These are phyloP conservation scores for Salix exigua DNA, from an alignment of 345 rosid genomes.

Conservation along the genomic window DNA sequence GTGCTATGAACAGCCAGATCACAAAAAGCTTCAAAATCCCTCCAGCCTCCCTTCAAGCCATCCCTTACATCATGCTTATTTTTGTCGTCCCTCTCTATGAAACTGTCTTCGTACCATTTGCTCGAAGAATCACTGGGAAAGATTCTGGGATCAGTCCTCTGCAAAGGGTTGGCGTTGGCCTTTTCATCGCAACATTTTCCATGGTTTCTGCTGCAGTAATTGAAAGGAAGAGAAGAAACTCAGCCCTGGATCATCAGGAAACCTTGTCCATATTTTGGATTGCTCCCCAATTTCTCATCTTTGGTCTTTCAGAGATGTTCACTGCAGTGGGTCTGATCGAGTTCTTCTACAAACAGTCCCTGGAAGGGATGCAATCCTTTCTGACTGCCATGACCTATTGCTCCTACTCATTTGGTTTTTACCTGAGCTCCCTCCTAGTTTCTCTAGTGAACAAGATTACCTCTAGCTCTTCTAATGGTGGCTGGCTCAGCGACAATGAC, in stretches of 20 bases:
- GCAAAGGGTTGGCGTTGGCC: slow-evolving; percentile 44
- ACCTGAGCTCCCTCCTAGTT: slow-evolving; percentile 58
- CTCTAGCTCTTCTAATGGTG: slow-evolving; percentile 29
- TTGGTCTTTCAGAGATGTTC: slow-evolving; percentile 66
- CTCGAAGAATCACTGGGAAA: slow-evolving; percentile 10
- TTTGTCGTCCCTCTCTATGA: slow-evolving; percentile 23
- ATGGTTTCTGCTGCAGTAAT: slow-evolving; percentile 62
- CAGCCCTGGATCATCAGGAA: slow-evolving; percentile 17
- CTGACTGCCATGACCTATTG: slow-evolving; percentile 63
- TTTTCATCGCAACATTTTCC: slow-evolving; percentile 52
- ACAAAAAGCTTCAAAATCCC: slow-evolving; percentile 17
- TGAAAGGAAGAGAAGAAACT: slow-evolving; percentile 43
- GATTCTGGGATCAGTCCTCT: slow-evolving; percentile 17
- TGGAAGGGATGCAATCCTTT: slow-evolving; percentile 59
- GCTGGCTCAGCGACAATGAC: slow-evolving; percentile 62
- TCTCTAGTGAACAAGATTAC: slow-evolving; percentile 52
- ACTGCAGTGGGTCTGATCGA: slow-evolving; percentile 65
- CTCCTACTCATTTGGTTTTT: slow-evolving; percentile 65
- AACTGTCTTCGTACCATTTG: slow-evolving; percentile 10
- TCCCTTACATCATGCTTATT: slow-evolving; percentile 15
- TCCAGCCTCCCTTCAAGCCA: slow-evolving; percentile 21
- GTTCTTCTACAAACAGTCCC: slow-evolving; percentile 68
- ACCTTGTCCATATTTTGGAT: slow-evolving; percentile 60
- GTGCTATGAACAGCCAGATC: slow-evolving; percentile 4
- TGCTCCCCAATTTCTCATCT: slow-evolving; percentile 59